Conservation (phyloP, 2,329 filamentous ascomycete species). For the Metarhizium anisopliae region DNA sequence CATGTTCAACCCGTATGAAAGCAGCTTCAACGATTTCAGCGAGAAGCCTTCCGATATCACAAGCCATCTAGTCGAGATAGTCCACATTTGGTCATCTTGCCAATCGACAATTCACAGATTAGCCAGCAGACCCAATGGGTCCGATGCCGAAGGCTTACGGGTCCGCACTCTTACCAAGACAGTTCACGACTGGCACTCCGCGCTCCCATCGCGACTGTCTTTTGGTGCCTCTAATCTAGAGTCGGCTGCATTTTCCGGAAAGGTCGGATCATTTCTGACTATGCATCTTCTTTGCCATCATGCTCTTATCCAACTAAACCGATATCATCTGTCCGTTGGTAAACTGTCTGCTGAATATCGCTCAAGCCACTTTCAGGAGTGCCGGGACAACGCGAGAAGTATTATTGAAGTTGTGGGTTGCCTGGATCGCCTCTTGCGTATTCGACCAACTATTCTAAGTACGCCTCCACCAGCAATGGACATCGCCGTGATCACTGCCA, state of each 20-base stretch:
- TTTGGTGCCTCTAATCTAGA: conserved; percentile 51
- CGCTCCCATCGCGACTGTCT: conserved; percentile 44
- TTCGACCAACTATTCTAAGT: conserved; percentile 20
- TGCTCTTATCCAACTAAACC: conserved; percentile 54
- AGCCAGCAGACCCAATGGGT: conserved; percentile 18
- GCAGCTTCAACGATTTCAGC: conserved; percentile 11
- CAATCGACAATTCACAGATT: conserved; percentile 46
- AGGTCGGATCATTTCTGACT: conserved; percentile 49
- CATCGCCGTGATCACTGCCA: conserved; percentile 52
- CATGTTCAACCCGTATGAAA: conserved; percentile 45
- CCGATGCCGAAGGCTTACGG: conserved; percentile 18
- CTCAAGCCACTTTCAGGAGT: conserved; percentile 35
- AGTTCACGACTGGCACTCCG: conserved; percentile 48
- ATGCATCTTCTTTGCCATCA: conserved; percentile 61
- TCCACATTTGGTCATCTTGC: conserved; percentile 56
- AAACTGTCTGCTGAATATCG: conserved; percentile 31
- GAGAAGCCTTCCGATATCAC: conserved; percentile 37
- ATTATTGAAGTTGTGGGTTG: conserved; percentile 39
- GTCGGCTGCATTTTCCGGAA: conserved; percentile 40
- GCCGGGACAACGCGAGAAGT: conserved; percentile 42
- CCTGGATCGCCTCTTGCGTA: conserved; percentile 27
- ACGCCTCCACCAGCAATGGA: conserved; percentile 53
- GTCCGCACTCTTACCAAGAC: conserved; percentile 40
- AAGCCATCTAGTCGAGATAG: conserved; percentile 52
- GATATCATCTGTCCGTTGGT: conserved; percentile 38